These are phyloP conservation scores for Lepidium didymum DNA, from an alignment of 345 rosid genomes.

Conservation along the genomic window DNA sequence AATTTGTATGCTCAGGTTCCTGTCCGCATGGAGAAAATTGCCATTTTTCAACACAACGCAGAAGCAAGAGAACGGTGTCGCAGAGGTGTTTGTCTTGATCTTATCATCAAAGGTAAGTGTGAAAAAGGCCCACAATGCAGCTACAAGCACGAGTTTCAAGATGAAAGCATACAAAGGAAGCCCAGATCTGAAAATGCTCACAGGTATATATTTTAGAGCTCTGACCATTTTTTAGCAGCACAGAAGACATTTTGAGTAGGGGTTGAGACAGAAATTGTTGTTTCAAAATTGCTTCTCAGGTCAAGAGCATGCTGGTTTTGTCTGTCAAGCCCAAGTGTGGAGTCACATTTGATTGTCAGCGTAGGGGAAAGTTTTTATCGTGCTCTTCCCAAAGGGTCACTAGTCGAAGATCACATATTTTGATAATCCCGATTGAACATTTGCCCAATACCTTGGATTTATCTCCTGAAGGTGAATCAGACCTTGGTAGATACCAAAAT, in stretches of 20 bases:
- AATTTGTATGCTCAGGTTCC: conserved; percentile 75
- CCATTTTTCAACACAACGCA: conserved; percentile 61
- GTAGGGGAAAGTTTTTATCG: conserved; percentile 73
- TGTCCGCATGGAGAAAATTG: conserved; percentile 71
- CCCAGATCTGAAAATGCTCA: conserved; percentile 45
- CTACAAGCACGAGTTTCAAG: conserved; percentile 73
- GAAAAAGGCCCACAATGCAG: conserved; percentile 89
- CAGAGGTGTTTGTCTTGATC: conserved; percentile 92
- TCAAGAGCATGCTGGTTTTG: conserved; percentile 91
- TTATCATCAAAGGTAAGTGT: conserved; percentile 84
- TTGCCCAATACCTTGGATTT: conserved; percentile 56
- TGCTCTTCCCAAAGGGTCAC: conserved; percentile 84
- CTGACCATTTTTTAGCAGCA: neutral
- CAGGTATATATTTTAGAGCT: conserved; percentile 40
- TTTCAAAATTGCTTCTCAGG: conserved; percentile 34
- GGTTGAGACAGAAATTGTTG: conserved; percentile 16
- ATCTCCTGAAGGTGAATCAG: conserved; percentile 49
- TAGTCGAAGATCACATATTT: conserved; percentile 60
- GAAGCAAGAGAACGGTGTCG: conserved; percentile 74
- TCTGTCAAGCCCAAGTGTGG: conserved; percentile 67
- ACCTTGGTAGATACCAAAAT: conserved; percentile 53
- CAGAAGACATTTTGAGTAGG: neutral
- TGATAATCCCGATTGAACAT: conserved; percentile 71
- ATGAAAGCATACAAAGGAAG: conserved; percentile 41
- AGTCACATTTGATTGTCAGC: conserved; percentile 65